Conservation (phyloP, 2,329 filamentous ascomycete species). For the Trichoderma guizhouense region DNA sequence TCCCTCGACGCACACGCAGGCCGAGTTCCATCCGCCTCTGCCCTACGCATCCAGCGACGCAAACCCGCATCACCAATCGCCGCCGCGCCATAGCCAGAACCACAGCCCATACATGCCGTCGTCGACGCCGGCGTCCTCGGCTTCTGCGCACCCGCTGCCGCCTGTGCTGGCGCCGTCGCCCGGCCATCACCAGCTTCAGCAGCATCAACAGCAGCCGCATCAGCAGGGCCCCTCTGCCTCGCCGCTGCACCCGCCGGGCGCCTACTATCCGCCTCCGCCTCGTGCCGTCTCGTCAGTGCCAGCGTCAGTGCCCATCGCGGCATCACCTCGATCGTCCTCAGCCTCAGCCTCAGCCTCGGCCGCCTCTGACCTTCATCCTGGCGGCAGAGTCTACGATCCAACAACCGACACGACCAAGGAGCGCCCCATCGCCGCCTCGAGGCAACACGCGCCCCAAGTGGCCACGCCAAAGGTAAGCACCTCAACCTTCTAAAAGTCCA, state of each 20-base stretch:
- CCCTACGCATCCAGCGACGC: constrained; percentile 25
- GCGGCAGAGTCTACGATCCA: constrained; percentile 53
- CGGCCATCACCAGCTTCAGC: constrained; percentile 26
- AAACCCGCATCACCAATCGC: constrained; percentile 32
- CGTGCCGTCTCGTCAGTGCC: constrained; percentile 15
- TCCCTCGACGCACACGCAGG: constrained; percentile 42
- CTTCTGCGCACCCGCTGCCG: constrained; percentile 30
- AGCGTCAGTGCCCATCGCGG: constrained; percentile 27
- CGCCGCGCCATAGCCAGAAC: constrained; percentile 29
- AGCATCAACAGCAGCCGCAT: not conserved
- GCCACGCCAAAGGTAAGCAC: constrained; percentile 48
- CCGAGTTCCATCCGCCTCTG: constrained; percentile 38
- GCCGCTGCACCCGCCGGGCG: constrained; percentile 43
- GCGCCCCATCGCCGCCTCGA: constrained; percentile 47
- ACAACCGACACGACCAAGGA: constrained; percentile 49
- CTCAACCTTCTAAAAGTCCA: constrained; percentile 21
- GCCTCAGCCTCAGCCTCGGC: not conserved
- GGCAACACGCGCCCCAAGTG: constrained; percentile 43
- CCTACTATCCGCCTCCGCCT: constrained; percentile 38
- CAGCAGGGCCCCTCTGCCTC: constrained; percentile 34
- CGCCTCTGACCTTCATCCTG: constrained; percentile 27
- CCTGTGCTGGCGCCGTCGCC: constrained; percentile 25
- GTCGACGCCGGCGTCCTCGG: constrained; percentile 29
- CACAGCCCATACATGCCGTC: constrained; percentile 39
- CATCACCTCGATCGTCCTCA: constrained; percentile 19